Conservation (phyloP, 768 basidiomycete species). For the Suillus alpinus region DNA sequence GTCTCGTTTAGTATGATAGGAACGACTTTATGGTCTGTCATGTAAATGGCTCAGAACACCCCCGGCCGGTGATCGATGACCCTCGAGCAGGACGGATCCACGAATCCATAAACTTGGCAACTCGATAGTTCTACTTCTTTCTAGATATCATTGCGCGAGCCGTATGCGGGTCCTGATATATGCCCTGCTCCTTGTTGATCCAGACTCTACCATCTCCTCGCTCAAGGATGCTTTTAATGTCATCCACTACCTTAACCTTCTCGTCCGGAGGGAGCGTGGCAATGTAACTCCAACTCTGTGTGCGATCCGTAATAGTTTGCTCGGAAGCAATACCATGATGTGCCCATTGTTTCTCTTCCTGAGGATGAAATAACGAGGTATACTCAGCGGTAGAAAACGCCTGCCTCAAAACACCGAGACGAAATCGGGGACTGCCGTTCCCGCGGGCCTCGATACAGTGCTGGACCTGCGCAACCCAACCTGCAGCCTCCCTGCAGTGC, state of each 20-base stretch:
- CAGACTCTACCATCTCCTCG: conserved; percentile 65
- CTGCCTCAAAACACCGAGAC: conserved; percentile 69
- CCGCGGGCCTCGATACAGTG: conserved; percentile 63
- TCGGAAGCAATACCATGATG: conserved; percentile 52
- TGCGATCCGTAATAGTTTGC: conserved; percentile 62
- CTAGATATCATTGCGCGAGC: conserved; percentile 53
- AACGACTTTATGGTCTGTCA: background rate
- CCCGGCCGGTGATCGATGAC: too few species aligned
- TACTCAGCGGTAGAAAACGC: conserved; percentile 66
- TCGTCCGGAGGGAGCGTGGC: conserved; percentile 56
- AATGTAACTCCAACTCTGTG: conserved; percentile 84
- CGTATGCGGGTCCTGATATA: conserved; percentile 80
- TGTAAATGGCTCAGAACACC: background rate
- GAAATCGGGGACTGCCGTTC: conserved; percentile 76
- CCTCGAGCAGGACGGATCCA: background rate
- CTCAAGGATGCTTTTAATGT: conserved; percentile 54
- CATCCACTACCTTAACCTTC: conserved; percentile 47
- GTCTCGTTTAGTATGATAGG: background rate
- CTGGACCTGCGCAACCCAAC: conserved; percentile 76
- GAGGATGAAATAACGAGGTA: conserved; percentile 52
- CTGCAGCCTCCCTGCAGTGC: conserved; percentile 47
- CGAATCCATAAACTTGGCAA: background rate
- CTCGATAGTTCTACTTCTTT: conserved; percentile 33
- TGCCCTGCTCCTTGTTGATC: conserved; percentile 70
- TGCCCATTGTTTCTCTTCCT: conserved; percentile 52